A percentile compares a stretch with the other conserved stretches of the same genome.
These are phyloP conservation scores for Chimonanthus salicifolius DNA, from an alignment of 164 flowering plant species.

Conservation along the genomic window DNA sequence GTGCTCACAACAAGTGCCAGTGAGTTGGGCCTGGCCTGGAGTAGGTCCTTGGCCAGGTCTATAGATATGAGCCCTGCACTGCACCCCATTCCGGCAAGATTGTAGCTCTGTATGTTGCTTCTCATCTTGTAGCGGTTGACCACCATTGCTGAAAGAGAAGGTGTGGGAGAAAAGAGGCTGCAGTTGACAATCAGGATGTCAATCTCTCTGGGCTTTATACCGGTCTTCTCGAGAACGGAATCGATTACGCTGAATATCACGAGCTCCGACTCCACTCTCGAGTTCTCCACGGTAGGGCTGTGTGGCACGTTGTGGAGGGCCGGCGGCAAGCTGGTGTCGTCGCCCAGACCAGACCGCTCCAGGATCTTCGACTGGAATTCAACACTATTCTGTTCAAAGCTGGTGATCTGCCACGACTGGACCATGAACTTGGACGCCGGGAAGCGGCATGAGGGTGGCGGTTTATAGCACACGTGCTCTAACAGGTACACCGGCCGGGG, in stretches of 20 bases:
- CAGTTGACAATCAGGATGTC: constrained; percentile 40
- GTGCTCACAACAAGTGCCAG: constrained; percentile 26
- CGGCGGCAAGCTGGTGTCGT: constrained; percentile 12
- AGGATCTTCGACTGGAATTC: constrained; percentile 13
- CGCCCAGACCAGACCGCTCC: constrained; percentile 14
- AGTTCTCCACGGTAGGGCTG: constrained; percentile 9
- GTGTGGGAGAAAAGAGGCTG: constrained; percentile 45
- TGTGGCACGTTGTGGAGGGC: constrained; percentile 15
- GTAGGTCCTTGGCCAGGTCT: constrained; percentile 33
- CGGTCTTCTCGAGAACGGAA: constrained; percentile 21
- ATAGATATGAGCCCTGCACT: constrained; percentile 38
- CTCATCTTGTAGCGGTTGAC: constrained; percentile 39
- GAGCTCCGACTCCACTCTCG: constrained; percentile 15
- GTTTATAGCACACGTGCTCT: constrained; percentile 33
- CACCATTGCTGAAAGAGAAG: constrained; percentile 39
- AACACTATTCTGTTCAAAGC: not conserved
- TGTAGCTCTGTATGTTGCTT: constrained; percentile 34
- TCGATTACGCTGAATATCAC: constrained; percentile 28
- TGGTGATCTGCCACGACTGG: not conserved
- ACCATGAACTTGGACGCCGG: constrained; percentile 33
- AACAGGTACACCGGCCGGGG: constrained; percentile 31
- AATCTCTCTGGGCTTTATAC: constrained; percentile 32
- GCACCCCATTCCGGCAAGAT: constrained; percentile 48
- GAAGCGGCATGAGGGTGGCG: constrained; percentile 26
- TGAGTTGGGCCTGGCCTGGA: constrained; percentile 19